Percentiles rank a stretch among this genome's conserved stretches.
phyloP scores from a whole-genome alignment of 106 monocot species.

The Platanthera guangdongensis region DNA sequence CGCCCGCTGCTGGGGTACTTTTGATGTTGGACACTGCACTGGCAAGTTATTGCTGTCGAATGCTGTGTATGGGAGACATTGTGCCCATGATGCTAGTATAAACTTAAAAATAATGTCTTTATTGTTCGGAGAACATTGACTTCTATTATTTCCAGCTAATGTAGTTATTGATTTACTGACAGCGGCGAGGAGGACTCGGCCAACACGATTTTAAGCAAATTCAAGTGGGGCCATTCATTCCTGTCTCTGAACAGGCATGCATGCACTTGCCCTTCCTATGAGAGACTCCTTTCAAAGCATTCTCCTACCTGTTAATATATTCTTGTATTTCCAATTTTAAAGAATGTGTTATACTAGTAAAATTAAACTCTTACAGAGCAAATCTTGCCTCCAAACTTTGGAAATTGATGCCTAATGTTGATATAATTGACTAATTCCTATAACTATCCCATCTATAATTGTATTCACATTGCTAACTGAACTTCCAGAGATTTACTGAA shows the following conservation, averaged over 20 bases:
- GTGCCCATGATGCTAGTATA: no score
- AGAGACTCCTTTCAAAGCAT: not conserved
- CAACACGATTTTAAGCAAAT: slow-evolving; percentile 64
- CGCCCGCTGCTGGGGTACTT: no score
- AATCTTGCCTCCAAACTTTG: no score
- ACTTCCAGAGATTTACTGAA: slow-evolving; percentile 72
- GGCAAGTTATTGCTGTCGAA: no score
- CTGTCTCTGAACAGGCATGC: slow-evolving; percentile 83
- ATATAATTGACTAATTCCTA: not conserved
- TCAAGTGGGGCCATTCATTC: slow-evolving; percentile 98
- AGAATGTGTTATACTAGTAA: no score
- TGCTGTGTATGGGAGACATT: no score
- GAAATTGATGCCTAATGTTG: not conserved
- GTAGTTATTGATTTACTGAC: slow-evolving; percentile 15
- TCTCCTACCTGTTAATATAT: not conserved
- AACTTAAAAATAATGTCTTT: not conserved
- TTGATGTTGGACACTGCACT: no score
- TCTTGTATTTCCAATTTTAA: not conserved
- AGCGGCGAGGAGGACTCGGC: slow-evolving; percentile 84
- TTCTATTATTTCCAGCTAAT: not conserved
- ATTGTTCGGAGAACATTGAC: not conserved
- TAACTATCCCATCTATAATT: not conserved
- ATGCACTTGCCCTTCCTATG: no score
- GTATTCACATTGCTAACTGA: slow-evolving; percentile 2
- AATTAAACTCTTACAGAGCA: no score